A percentile compares a stretch with the other conserved stretches of the same genome.
phyloP scores from a whole-genome alignment of 1,284 basidiomycete species.

The Hymenochaete sp. region DNA sequence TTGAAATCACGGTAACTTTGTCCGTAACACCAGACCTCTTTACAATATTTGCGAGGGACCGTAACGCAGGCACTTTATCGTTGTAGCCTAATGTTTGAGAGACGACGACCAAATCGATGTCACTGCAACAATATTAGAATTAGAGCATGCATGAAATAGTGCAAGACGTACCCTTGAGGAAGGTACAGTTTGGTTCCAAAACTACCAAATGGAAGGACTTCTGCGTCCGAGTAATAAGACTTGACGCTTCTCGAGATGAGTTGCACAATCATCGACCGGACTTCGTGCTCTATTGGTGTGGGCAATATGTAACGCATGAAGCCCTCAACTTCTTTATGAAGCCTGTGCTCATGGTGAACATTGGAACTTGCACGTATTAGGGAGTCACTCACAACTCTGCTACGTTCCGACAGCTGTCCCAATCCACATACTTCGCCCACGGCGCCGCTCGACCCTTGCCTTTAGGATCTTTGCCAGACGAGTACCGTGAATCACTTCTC shows the following conservation, averaged over 20 bases:
- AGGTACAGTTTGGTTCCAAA: conserved; percentile 94
- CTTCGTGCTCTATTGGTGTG: conserved; percentile 75
- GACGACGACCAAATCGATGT: conserved; percentile 70
- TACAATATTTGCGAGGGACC: conserved; percentile 55
- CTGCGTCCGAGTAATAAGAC: conserved; percentile 68
- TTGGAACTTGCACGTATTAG: neutral
- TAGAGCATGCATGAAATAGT: neutral
- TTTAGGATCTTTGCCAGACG: conserved; percentile 22
- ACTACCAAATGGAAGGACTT: conserved; percentile 84
- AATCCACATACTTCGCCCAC: conserved; percentile 73
- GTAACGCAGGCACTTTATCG: conserved; percentile 50
- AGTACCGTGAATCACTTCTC: conserved; percentile 50
- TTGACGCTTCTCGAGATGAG: conserved; percentile 65
- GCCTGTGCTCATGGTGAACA: neutral
- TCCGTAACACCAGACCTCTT: conserved; percentile 52
- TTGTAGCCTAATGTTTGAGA: conserved; percentile 57
- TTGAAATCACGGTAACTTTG: conserved; percentile 78
- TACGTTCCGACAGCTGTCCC: conserved; percentile 70
- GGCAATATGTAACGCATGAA: conserved; percentile 88
- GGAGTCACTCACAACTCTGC: conserved; percentile 61
- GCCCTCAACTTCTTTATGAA: conserved; percentile 72
- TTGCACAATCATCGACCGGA: conserved; percentile 69
- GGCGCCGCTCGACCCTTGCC: conserved; percentile 58
- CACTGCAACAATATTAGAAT: conserved; percentile 33
- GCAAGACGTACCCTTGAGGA: conserved; percentile 70